These are phyloP conservation scores for Leucoagaricus sp. DNA, from an alignment of 1,284 basidiomycete genomes.

Conservation along the genomic window DNA sequence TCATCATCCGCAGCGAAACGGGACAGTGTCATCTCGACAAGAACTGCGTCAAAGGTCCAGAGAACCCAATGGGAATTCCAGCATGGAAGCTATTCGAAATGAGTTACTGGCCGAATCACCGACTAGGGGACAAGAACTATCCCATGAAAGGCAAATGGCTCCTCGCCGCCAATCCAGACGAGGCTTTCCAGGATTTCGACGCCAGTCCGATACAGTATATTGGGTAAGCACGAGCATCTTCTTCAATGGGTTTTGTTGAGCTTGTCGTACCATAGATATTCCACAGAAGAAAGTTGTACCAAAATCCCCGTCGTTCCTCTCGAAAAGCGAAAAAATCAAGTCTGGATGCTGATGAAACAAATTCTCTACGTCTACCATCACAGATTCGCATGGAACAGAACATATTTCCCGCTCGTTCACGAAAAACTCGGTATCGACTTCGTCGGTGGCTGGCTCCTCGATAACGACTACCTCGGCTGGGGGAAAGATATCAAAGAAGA, in stretches of 20 bases:
- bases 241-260: neutral
- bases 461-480: constrained; percentile 21
- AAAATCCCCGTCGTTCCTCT: constrained; percentile 20
- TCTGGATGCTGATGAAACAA: constrained; percentile 29
- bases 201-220: constrained; percentile 26
- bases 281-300: constrained; percentile 23
- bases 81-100: constrained; percentile 32
- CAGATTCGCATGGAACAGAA: constrained; percentile 25
- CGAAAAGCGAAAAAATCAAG: constrained; percentile 19
- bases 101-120: constrained; percentile 20
- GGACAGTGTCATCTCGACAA: constrained; percentile 24
- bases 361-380: constrained; percentile 24
- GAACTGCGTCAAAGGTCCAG: constrained; percentile 24
- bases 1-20: constrained; percentile 26
- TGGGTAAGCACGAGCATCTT: constrained; percentile 18
- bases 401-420: constrained; percentile 23
- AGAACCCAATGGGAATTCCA: constrained; percentile 28
- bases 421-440: constrained; percentile 20
- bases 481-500: constrained; percentile 14
- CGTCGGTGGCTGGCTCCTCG: constrained; percentile 23
- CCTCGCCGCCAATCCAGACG: constrained; percentile 24
- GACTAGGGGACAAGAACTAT: constrained; percentile 1
- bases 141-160: constrained; percentile 27
- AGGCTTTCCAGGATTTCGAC: constrained; percentile 10
- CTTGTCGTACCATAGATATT: constrained; percentile 23